phyloP scores from a whole-genome alignment of 1,284 basidiomycete species.

The Laetiporus sulphureus region DNA sequence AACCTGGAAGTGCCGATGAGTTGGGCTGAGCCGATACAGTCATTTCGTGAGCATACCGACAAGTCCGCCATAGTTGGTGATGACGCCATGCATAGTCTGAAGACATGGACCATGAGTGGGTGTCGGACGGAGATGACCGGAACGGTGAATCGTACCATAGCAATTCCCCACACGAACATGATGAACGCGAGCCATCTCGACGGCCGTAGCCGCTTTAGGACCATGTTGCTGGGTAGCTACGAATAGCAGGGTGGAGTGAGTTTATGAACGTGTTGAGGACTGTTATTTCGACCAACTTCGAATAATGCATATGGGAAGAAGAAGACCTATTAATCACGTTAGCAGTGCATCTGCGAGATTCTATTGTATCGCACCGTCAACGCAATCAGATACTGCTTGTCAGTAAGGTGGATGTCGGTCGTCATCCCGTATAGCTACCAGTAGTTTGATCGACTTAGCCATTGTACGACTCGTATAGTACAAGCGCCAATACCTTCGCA shows the following conservation, averaged over 20 bases:
- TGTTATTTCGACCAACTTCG: conserved; percentile 33
- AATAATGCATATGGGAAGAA: conserved; percentile 62
- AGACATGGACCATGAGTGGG: too few species aligned
- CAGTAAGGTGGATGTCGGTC: conserved; percentile 46
- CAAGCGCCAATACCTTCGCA: conserved; percentile 43
- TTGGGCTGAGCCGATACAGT: too few species aligned
- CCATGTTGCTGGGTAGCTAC: conserved; percentile 28
- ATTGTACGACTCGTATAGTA: background rate
- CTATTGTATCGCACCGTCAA: conserved; percentile 42
- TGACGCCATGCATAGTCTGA: conserved; percentile 27
- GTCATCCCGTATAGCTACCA: conserved; percentile 51
- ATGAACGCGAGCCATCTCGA: conserved; percentile 32
- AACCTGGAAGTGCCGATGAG: conserved; percentile 20
- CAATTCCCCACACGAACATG: conserved; percentile 27
- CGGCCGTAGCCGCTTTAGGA: conserved; percentile 32
- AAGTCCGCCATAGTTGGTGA: conserved; percentile 26
- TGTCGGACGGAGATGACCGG: too few species aligned
- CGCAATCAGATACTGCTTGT: conserved; percentile 60
- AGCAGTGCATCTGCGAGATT: background rate
- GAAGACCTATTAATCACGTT: conserved; percentile 29
- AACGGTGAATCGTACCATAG: conserved; percentile 17
- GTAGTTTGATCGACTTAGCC: background rate
- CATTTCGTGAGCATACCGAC: conserved; percentile 23
- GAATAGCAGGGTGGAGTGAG: background rate
- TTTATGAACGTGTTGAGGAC: background rate